Evolutionary conservation across 2,329 filamentous ascomycete genomes (phyloP), one percentile per base, ranked within the genome.

Genomic region (Microsporum audouinii): DNA sequence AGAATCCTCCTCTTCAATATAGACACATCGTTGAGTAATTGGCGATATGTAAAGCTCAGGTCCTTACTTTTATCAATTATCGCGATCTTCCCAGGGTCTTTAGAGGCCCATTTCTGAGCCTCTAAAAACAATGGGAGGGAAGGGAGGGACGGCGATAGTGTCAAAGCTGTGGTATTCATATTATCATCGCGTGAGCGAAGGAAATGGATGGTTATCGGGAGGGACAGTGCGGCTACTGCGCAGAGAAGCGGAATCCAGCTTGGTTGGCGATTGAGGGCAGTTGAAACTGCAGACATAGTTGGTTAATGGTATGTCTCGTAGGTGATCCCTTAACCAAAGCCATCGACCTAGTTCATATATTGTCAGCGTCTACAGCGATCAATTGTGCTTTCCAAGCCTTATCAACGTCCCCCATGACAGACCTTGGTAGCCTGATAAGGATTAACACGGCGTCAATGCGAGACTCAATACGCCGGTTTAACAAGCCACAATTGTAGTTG

Each of bases 71-170:
- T 66, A 62, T 77, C 75, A 47, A 76, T 67, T 14, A 77, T 66
- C 8, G 75, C 75, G 41, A 75, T 63, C 59, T 76, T 75, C 33
- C 66, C 59, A 10, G 70, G 66, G 58, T 72, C 66, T 34, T 65
- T 67, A 41, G 67, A 67, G 7, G 71, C 72, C 63, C 72, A 69
- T 31, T 71, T 69, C 61, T 68, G 70, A 3, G 75, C 75, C 45
- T 69, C 71, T 29, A 72, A 62, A 61, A 77, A 77, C 23, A 77
- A 65, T 36, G 75, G 75, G 8, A 77, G 66, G 6, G 72, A 72
- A 6, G 73, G 73, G 49, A 76, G 66, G 3, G 71, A 70, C 4
- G 51, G 10, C 8, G 51, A 8, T 17, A 31, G 31, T 47, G 70
- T 64, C 51, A 65, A 58, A 17, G 51, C 57, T 27, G 43, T 57